Evolutionary conservation across 352 stramenopile genomes (phyloP).

Genomic region (Phytophthora pluvialis): DNA sequence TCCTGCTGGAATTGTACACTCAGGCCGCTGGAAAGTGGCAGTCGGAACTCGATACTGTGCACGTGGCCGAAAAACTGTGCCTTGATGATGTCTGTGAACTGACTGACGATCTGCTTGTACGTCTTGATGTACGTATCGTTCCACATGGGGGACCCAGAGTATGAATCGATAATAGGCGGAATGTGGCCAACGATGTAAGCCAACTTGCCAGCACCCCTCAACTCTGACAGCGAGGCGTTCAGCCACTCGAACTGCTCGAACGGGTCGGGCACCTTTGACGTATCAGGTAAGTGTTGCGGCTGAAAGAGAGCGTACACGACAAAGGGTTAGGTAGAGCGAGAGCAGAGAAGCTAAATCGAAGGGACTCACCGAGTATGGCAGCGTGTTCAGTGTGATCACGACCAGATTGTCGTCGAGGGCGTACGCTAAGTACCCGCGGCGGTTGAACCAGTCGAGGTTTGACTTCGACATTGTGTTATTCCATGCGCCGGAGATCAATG

Average conservation of each 20-base stretch:
- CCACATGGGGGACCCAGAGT: conserved; percentile 84
- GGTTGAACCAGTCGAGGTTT: conserved; percentile 64
- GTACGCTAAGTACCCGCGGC: conserved; percentile 68
- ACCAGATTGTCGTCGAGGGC: conserved; percentile 66
- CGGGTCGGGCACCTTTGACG: conserved; percentile 65
- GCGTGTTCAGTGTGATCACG: conserved; percentile 82
- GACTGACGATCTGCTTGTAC: conserved; percentile 80
- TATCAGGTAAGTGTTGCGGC: conserved; percentile 74
- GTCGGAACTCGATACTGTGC: conserved; percentile 92
- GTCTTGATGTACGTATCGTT: conserved; percentile 79
- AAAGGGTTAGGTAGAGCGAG: conserved; percentile 4
- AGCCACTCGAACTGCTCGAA: conserved; percentile 93
- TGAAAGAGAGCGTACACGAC: conserved; percentile 23
- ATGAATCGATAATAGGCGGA: conserved; percentile 90
- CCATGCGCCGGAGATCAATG: conserved; percentile 61
- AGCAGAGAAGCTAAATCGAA: background rate
- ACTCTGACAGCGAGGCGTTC: conserved; percentile 64
- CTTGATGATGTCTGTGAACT: conserved; percentile 75
- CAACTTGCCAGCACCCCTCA: conserved; percentile 49
- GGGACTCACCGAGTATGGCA: conserved; percentile 75
- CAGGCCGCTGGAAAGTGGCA: conserved; percentile 37
- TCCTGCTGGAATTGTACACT: conserved; percentile 14
- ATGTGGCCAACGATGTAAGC: conserved; percentile 93
- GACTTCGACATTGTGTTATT: conserved; percentile 50
- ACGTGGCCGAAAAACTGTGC: conserved; percentile 93